phyloP scores from a whole-genome alignment of 768 basidiomycete species.

The Hypsizygus marmoreus region DNA sequence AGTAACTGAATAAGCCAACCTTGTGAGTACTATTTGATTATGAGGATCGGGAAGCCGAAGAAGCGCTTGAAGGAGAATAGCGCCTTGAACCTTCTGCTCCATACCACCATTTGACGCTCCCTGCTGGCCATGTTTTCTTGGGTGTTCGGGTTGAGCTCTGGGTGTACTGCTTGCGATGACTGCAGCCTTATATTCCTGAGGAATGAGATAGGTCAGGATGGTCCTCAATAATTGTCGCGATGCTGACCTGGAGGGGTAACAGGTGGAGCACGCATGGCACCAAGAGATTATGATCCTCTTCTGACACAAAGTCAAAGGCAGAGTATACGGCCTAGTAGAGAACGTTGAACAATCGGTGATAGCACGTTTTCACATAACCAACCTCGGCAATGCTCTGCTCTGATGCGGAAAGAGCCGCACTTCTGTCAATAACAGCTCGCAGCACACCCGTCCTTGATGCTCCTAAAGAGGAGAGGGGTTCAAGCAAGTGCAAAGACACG shows the following conservation, averaged over 20 bases:
- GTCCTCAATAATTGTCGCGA: background rate
- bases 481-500: background rate
- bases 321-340: constrained; percentile 54
- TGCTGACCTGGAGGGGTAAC: constrained; percentile 48
- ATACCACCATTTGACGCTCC: constrained; percentile 34
- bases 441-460: constrained; percentile 77
- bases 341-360: constrained; percentile 9
- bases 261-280: constrained; percentile 71
- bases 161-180: background rate
- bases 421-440: constrained; percentile 73
- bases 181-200: constrained; percentile 23
- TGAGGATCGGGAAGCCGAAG: constrained; percentile 68
- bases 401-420: constrained; percentile 45
- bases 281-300: constrained; percentile 51
- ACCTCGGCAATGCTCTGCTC: constrained; percentile 63
- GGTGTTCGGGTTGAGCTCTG: background rate
- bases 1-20: constrained; percentile 43
- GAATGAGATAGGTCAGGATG: constrained; percentile 5
- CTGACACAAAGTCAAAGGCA: constrained; percentile 56
- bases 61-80: constrained; percentile 81
- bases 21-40: constrained; percentile 67
- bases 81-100: constrained; percentile 81
- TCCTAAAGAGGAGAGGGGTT: constrained; percentile 39
- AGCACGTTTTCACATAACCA: constrained; percentile 16
- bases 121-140: constrained; percentile 18